Evolutionary conservation across 1,284 basidiomycete species (phyloP).

Genomic region (Leccinum pseudoinsigne): DNA sequence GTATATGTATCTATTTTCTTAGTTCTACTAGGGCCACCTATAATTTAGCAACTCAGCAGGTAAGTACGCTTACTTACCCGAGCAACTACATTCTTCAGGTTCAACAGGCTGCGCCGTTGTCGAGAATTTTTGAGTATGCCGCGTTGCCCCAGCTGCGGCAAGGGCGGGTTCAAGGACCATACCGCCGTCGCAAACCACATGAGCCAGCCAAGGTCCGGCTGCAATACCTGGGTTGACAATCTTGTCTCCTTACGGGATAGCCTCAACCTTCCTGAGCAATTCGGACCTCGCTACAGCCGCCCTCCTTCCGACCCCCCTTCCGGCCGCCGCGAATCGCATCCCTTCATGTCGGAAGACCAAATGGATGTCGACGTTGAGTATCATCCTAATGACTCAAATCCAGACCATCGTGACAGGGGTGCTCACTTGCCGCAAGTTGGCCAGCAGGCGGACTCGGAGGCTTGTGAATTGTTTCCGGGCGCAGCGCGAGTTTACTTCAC

Average conservation of each 20-base stretch:
- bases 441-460: no score
- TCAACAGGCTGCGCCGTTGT: no score
- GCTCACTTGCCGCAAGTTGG: no score
- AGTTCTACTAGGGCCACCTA: no score
- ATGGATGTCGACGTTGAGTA: not conserved
- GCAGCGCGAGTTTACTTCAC: no score
- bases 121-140: not conserved
- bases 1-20: no score
- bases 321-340: not conserved
- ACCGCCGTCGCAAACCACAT: not conserved
- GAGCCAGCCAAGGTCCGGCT: conserved; percentile 2
- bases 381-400: no score
- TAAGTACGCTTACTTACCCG: not conserved
- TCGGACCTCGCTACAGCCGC: not conserved
- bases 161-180: not conserved
- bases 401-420: no score
- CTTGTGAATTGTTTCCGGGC: no score
- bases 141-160: not conserved
- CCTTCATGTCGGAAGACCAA: not conserved
- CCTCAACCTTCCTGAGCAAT: not conserved
- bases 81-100: not conserved
- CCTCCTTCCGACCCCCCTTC: not conserved
- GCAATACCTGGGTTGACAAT: conserved; percentile 1
- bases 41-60: not conserved
- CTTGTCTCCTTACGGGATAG: not conserved